Evolutionary conservation across 1,139 yeast species (phyloP).

Genomic region (Kurtzmaniella quercitrusa): DNA sequence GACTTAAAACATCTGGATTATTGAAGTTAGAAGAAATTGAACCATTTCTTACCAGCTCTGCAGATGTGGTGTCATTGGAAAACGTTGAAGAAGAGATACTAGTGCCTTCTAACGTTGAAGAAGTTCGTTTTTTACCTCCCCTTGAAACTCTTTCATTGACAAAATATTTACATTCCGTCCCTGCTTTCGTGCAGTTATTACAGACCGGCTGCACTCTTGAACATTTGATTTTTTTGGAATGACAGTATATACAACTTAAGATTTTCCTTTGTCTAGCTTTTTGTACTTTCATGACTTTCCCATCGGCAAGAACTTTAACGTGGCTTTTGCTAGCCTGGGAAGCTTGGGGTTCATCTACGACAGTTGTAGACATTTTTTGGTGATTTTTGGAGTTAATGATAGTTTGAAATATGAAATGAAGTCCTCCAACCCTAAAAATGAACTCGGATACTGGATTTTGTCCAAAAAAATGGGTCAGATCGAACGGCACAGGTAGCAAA

Average conservation of each 20-base stretch:
- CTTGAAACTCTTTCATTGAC: slow-evolving; percentile 51
- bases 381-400: background rate
- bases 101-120: background rate
- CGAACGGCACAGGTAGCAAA: no score
- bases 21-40: background rate
- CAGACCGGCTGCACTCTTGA: slow-evolving; percentile 48
- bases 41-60: background rate
- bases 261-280: slow-evolving; percentile 56
- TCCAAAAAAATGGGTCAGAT: no score
- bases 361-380: background rate
- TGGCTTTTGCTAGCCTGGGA: slow-evolving; percentile 8
- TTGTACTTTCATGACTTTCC: slow-evolving; percentile 52
- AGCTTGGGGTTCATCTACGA: background rate
- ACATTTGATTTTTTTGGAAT: slow-evolving; percentile 58
- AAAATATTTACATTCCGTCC: slow-evolving; percentile 48
- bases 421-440: no score
- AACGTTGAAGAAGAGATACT: background rate
- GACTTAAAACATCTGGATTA: background rate
- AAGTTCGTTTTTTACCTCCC: slow-evolving; percentile 34
- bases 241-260: slow-evolving; percentile 57
- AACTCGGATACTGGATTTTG: no score
- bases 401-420: background rate
- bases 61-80: background rate
- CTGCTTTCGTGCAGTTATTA: slow-evolving; percentile 43
- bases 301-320: slow-evolving; percentile 31